Percentiles rank a stretch among this genome's conserved stretches.
These are phyloP conservation scores for Chenopodium suecicum DNA, from an alignment of 148 eudicot species.

Conservation along the genomic window DNA sequence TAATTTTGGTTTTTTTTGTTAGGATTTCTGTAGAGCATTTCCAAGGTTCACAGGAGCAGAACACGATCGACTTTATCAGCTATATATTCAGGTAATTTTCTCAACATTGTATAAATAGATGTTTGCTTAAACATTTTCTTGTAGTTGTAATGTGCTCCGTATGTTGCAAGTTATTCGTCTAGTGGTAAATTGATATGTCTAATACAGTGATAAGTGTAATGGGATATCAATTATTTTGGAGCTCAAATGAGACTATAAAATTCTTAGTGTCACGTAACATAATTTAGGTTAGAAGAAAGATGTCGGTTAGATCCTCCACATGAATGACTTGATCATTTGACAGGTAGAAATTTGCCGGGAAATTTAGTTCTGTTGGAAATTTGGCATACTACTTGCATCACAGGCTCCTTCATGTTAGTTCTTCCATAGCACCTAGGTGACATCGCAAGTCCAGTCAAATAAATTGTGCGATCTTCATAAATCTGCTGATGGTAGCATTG, in stretches of 20 bases:
- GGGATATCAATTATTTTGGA: neutral
- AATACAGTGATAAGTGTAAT: neutral
- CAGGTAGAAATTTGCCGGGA: neutral
- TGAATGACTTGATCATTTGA: neutral
- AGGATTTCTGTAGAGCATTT: conserved; percentile 67
- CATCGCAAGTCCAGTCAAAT: neutral
- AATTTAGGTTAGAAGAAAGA: neutral
- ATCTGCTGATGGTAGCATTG: neutral
- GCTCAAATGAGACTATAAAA: neutral
- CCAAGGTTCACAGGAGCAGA: conserved; percentile 41
- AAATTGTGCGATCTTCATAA: neutral
- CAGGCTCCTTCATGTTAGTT: neutral
- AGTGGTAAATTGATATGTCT: neutral
- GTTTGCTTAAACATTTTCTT: neutral
- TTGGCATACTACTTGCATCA: neutral
- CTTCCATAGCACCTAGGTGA: neutral
- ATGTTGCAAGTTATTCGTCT: neutral
- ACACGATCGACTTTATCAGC: conserved; percentile 53
- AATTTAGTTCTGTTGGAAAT: neutral
- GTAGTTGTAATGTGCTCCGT: neutral
- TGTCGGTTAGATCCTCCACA: neutral
- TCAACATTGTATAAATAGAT: neutral
- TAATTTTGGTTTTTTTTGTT: neutral
- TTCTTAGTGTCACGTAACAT: neutral
- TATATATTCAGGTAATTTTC: conserved; percentile 53